Percentiles rank a stretch among this genome's conserved stretches.
Evolutionary conservation across 78 protist species (phyloP).

Genomic region (Dictyostelium brefeldianum): DNA sequence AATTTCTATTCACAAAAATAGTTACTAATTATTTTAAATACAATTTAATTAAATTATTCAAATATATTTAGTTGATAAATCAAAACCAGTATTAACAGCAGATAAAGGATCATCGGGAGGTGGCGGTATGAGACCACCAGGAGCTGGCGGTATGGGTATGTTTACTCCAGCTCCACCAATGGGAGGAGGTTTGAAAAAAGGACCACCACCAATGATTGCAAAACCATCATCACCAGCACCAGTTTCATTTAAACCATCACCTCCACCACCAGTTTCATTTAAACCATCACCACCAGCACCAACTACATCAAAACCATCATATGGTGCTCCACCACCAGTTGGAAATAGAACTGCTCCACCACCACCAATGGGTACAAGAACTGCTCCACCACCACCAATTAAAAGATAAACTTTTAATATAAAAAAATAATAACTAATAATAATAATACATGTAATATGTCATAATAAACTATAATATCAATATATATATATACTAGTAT

Average conservation of each 20-base stretch:
- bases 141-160: constrained; percentile 31
- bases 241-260: neutral
- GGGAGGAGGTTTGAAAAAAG: neutral
- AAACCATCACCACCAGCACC: constrained; percentile 4
- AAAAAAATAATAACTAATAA: neutral
- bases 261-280: neutral
- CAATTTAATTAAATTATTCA: too few species aligned
- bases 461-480: neutral
- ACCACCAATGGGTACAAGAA: neutral
- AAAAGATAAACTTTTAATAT: neutral
- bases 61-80: constrained; percentile 64
- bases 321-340: constrained; percentile 28
- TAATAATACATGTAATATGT: neutral
- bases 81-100: constrained; percentile 48
- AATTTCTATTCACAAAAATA: too few species aligned
- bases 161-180: neutral
- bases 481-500: too few species aligned
- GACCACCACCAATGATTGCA: constrained; percentile 40
- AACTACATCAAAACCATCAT: neutral
- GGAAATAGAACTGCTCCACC: neutral
- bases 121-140: constrained; percentile 7
- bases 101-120: constrained; percentile 39
- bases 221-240: neutral
- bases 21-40: too few species aligned
- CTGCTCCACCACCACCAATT: constrained; percentile 9